Percentiles rank a stretch among this genome's conserved stretches.
phyloP scores from a whole-genome alignment of 2,329 filamentous ascomycete genomes.

The Claviceps monticola region DNA sequence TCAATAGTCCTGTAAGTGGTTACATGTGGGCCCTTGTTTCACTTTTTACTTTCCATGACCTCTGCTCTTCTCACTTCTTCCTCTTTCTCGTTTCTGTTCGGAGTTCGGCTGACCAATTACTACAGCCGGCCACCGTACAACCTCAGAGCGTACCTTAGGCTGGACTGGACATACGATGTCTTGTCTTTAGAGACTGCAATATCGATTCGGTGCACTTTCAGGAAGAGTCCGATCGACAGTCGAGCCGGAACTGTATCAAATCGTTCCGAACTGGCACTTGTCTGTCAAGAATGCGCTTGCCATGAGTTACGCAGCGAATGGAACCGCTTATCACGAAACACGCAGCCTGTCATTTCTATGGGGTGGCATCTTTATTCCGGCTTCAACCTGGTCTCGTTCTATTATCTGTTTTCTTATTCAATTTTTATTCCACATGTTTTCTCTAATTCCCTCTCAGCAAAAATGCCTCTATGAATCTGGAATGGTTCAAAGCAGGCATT shows the following conservation, averaged over 20 bases:
- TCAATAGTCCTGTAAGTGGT: conserved; percentile 81
- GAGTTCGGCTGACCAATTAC: conserved; percentile 1
- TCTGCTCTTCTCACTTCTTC: not conserved
- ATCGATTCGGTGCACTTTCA: not conserved
- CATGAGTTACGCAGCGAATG: not conserved
- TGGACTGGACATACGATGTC: not conserved
- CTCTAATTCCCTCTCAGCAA: not conserved
- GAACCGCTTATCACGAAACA: not conserved
- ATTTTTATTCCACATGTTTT: not conserved
- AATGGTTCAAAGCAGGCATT: not conserved
- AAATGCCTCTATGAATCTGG: not conserved
- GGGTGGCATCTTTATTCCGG: not conserved
- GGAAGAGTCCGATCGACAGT: not conserved
- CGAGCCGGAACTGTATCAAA: not conserved
- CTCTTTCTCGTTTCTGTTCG: not conserved
- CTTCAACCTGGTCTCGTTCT: not conserved
- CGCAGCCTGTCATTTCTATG: not conserved
- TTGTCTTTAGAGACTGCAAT: not conserved
- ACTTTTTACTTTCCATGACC: not conserved
- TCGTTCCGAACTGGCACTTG: not conserved
- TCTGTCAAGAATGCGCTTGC: not conserved
- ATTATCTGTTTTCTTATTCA: not conserved
- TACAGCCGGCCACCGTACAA: conserved; percentile 39
- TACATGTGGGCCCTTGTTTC: not conserved
- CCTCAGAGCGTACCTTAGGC: conserved; percentile 30